Conservation (phyloP, 2,329 filamentous ascomycete species). For the Fusarium nygamai region DNA sequence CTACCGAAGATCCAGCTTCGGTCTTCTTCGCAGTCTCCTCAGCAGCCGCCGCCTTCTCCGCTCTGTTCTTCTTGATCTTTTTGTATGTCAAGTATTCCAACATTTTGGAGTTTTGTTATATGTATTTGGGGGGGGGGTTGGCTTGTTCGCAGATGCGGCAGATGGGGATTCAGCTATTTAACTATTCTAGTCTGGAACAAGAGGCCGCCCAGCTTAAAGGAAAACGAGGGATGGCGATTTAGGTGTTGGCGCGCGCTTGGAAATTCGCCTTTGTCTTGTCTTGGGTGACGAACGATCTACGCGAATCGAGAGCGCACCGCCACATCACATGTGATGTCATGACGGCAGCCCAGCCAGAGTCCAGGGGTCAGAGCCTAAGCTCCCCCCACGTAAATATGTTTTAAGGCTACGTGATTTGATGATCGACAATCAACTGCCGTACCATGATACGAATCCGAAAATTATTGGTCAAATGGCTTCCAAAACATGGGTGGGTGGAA, state of each 20-base stretch:
- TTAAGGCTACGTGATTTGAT: slow-evolving; percentile 1
- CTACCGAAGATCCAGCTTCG: slow-evolving; percentile 21
- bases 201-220: slow-evolving; percentile 33
- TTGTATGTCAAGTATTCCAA: slow-evolving; percentile 71
- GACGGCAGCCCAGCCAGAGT: slow-evolving; percentile 11
- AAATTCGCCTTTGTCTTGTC: slow-evolving; percentile 37
- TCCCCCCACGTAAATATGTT: slow-evolving; percentile 14
- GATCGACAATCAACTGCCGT: slow-evolving; percentile 36
- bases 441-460: slow-evolving; percentile 25
- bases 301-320: slow-evolving; percentile 42
- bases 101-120: slow-evolving; percentile 53
- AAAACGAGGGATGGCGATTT: slow-evolving; percentile 13
- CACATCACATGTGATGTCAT: slow-evolving; percentile 50
- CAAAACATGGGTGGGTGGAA: not conserved
- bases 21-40: slow-evolving; percentile 34
- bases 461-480: slow-evolving; percentile 3
- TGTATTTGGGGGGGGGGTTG: not conserved
- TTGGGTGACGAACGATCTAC: slow-evolving; percentile 19
- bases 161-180: slow-evolving; percentile 20
- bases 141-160: not conserved
- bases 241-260: slow-evolving; percentile 40
- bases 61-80: slow-evolving; percentile 69
- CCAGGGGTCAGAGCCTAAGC: not conserved
- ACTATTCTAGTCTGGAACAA: not conserved
- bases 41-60: slow-evolving; percentile 54